Evolutionary conservation across 257 asterid species (phyloP), one percentile per base, ranked within the genome.

Genomic region (Ophiorrhiza pumila): DNA sequence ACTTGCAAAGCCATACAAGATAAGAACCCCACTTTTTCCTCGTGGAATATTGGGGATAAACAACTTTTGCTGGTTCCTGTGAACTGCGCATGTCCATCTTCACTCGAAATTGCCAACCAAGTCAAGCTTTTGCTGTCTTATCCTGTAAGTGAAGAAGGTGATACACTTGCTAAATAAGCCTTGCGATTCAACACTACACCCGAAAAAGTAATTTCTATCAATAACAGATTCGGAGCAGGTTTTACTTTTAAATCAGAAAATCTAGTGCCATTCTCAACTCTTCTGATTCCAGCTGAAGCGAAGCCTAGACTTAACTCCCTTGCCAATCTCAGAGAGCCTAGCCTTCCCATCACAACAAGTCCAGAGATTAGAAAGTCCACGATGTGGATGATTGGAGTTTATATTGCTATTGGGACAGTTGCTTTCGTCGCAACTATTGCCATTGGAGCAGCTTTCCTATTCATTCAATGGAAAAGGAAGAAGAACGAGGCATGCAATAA

Each of bases 41-140:
- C 86, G 0, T 68, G 70, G 77, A 74, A 23, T 76, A 75, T 86
- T 53, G 84, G 55, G 22, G 90, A 83, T 56, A 79, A 73, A n/a
- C 34, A 59, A 41, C 59, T 45, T 14, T 65, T 83, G 23, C 56
- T 45, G 46, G 72, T 88, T 46, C 90, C 90, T 18, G 1, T 83
- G 77, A 81, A 75, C 59, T 90, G 92, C 77, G 84, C 87, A 15
- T 86, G 96, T 80, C 89, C 92, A 9, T 76, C 80, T 46, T 17
- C 82, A 43, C 63, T 4, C 11, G 83, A 81, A 66, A 46, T 64
- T 34, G 39, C 57, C 55, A 71, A 15, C 7, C 61, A 58, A 14
- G 46, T 52, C 0, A 77, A 78, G 83, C 31, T 80, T 47, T 59
- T 88, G 61, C 76, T 85, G 71, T 81, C 94, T 63, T 86, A 86